Conservation (phyloP, 164 flowering plant genomes). For the Umbellularia californica region DNA sequence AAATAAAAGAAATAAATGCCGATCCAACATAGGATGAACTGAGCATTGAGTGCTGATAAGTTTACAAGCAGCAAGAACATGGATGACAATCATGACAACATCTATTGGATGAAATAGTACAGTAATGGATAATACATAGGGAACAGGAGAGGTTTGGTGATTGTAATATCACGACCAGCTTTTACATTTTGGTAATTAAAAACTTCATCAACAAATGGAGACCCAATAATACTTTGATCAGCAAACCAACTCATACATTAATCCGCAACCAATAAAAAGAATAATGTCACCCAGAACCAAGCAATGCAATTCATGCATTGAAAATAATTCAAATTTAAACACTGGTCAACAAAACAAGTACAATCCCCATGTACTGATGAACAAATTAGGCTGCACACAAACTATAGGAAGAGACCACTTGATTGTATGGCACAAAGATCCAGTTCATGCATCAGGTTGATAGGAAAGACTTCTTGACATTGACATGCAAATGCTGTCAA, state of each 20-base stretch:
- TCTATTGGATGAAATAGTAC: not conserved
- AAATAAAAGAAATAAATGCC: not conserved
- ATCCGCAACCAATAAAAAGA: not conserved
- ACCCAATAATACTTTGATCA: not conserved
- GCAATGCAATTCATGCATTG: no score
- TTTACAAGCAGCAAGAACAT: not conserved
- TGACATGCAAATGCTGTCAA: no score
- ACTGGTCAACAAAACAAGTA: no score
- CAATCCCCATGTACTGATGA: not conserved
- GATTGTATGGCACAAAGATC: not conserved
- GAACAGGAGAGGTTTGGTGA: not conserved
- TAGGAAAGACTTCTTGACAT: not conserved
- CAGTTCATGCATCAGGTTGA: not conserved
- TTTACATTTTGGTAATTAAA: no score
- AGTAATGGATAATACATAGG: not conserved
- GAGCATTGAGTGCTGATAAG: not conserved
- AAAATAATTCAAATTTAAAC: no score
- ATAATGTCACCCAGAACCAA: no score
- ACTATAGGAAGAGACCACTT: not conserved
- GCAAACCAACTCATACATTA: not conserved
- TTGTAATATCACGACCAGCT: no score
- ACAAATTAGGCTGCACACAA: not conserved
- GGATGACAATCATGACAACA: not conserved
- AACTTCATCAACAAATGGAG: no score
- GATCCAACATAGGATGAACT: not conserved